Evolutionary conservation across 192 early-diverging fungal species (phyloP).

Genomic region (Backusella morwellensis): DNA sequence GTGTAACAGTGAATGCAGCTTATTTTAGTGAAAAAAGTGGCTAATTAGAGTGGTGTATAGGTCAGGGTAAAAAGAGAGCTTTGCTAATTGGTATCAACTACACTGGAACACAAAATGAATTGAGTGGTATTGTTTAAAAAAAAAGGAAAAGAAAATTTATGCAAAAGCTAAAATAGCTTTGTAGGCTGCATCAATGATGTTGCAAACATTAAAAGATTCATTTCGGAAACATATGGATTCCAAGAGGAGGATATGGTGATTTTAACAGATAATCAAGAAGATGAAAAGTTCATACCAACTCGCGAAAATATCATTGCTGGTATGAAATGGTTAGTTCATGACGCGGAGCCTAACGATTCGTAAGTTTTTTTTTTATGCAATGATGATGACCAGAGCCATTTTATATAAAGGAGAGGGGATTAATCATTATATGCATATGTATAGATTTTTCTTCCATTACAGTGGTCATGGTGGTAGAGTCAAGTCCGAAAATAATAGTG

Average conservation of each 20-base stretch:
- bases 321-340: slow-evolving; percentile 77
- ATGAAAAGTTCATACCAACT: slow-evolving; percentile 65
- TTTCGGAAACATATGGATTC: slow-evolving; percentile 64
- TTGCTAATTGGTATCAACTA: slow-evolving; percentile 96
- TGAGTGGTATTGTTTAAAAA: slow-evolving; percentile 37
- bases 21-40: neutral
- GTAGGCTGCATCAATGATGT: slow-evolving; percentile 83
- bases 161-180: neutral
- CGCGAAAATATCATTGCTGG: slow-evolving; percentile 71
- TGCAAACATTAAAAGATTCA: slow-evolving; percentile 69
- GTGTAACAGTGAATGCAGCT: neutral
- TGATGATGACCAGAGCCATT: neutral
- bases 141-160: neutral
- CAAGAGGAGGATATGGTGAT: slow-evolving; percentile 65
- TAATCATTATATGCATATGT: neutral
- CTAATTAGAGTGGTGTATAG: slow-evolving; percentile 8
- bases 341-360: slow-evolving; percentile 74
- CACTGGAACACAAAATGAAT: slow-evolving; percentile 54
- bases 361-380: slow-evolving; percentile 24
- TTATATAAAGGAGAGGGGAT: neutral
- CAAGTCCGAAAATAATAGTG: slow-evolving; percentile 58
- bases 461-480: slow-evolving; percentile 72
- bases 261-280: slow-evolving; percentile 73
- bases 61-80: slow-evolving; percentile 70
- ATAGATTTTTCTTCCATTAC: slow-evolving; percentile 77